Evolutionary conservation across 164 flowering plant genomes (phyloP), one percentile per base, ranked within the genome.

Genomic region (Platanus orientalis): DNA sequence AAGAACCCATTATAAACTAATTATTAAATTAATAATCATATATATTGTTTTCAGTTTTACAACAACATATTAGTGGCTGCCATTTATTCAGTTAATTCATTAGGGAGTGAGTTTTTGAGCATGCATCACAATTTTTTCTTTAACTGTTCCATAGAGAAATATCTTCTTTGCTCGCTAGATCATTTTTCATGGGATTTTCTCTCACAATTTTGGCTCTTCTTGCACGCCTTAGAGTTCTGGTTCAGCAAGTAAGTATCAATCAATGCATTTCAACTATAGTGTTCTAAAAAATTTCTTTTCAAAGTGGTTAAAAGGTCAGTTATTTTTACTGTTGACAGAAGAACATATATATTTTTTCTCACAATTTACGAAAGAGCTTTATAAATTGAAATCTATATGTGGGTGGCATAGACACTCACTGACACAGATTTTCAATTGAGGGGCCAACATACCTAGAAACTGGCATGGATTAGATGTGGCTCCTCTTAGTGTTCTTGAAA

Each of bases 151-250:
- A 63, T 50, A 87, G 98, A 14, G 88, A 84, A 75, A 76, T 88
- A 75, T 87, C 96, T 20, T 75, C 73, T 54, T 70, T 93, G 81
- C 85, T 93, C 65, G 98, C 97, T 68, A 89, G 74, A n/a, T 80
- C 94, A 54, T 87, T 85, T 72, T 92, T 92, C 76, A 83, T 83
- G 84, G 84, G 84, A 50, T 92, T 90, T 75, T 90, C 87, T 61
- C 51, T 88, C 17, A 79, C 85, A 53, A 54, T 73, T 62, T 69
- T 90, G 77, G 80, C 97, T 59, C 47, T 88, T 69, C 87, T 93
- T 69, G 89, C 88, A 23, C 96, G 95, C 60, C 76, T 90, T 42
- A 82, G 98, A 59, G 92, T 89, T 57, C 73, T 90, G 78, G 83
- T 83, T 73, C 96, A 90, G 69, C 98, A 90, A 69, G 97, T 90